Base-by-base conservation (phyloP, 2,329 filamentous ascomycete genomes). In the Talaromyces sp. region DNA sequence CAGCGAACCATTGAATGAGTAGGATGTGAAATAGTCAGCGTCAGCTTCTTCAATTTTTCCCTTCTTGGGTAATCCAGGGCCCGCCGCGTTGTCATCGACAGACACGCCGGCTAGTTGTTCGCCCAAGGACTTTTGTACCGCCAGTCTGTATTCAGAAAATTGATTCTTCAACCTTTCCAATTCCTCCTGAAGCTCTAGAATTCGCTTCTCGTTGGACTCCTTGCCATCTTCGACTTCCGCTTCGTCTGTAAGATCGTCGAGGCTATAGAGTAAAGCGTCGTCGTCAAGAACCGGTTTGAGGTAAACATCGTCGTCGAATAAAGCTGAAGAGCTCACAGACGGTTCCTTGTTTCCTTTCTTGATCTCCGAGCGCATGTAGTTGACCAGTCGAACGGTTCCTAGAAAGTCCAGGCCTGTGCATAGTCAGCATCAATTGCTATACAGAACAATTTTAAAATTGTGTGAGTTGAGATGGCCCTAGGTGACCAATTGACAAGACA, bases 201-300 rank as follows among this genome's bases (percentile, higher is more conserved):
- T 82, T 65, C 82, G 79, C 47, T 80, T 73, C 47, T 85, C 78
- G 22, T 82, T 76, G 22, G 73, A 77, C 70, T 68, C 65, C 67
- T 22, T 65, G 27, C 15, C 22, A 19, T 43, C 61, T 45, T 69
- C 71, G 4, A 70, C 69, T 2, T 72, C 76, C 17, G 78, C 71
- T 13, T 79, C 77, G 31, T 82, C 77, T 43, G 82, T 79, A 10
- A 96, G 82, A 68, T 97, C 95, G 69, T 96, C 94, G 22, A 99
- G 83, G 64, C 87, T 91, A 74, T 96, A 93, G 36, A 99, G 86
- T 62, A 98, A 82, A 3, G 93, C 91, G 75, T 99, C 95, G 70
- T 97, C 92, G 66, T 95, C 89, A 7, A 99, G 80, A 3, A 93
- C 89, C 0, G 95, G 95, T 74, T 91, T 90, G 66, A 99, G 83